Evolutionary conservation across 345 rosid genomes (phyloP).

Genomic region (Kandelia obovata): DNA sequence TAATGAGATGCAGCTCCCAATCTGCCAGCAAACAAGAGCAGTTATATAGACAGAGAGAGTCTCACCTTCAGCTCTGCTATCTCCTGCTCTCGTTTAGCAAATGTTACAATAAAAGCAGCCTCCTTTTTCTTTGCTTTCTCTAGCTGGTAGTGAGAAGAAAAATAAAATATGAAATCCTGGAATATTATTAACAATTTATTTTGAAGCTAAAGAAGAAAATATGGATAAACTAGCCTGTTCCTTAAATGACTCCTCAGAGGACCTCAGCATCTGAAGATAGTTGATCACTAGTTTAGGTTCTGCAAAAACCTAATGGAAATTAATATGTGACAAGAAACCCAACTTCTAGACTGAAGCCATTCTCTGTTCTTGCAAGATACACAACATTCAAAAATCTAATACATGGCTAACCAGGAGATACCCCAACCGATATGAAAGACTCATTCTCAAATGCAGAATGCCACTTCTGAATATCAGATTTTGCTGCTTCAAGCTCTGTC

Average conservation of each 20-base stretch:
- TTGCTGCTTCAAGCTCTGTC: constrained; percentile 76
- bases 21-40: background rate
- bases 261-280: constrained; percentile 73
- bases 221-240: constrained; percentile 64
- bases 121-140: constrained; percentile 95
- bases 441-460: constrained; percentile 75
- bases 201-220: background rate
- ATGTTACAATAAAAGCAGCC: constrained; percentile 93
- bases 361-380: constrained; percentile 1
- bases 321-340: constrained; percentile 3
- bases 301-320: constrained; percentile 33
- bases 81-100: constrained; percentile 93
- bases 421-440: constrained; percentile 57
- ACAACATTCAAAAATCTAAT: constrained; percentile 11
- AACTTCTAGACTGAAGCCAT: constrained; percentile 2
- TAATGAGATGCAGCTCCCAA: background rate
- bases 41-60: background rate
- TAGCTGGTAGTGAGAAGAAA: constrained; percentile 47
- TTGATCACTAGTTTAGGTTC: constrained; percentile 68
- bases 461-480: constrained; percentile 78
- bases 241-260: constrained; percentile 75
- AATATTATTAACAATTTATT: constrained; percentile 11
- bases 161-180: constrained; percentile 17
- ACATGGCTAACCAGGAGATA: constrained; percentile 67
- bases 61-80: constrained; percentile 84